These are phyloP conservation scores for Aspergillus felis DNA, from an alignment of 2,329 filamentous ascomycete genomes.

Conservation along the genomic window DNA sequence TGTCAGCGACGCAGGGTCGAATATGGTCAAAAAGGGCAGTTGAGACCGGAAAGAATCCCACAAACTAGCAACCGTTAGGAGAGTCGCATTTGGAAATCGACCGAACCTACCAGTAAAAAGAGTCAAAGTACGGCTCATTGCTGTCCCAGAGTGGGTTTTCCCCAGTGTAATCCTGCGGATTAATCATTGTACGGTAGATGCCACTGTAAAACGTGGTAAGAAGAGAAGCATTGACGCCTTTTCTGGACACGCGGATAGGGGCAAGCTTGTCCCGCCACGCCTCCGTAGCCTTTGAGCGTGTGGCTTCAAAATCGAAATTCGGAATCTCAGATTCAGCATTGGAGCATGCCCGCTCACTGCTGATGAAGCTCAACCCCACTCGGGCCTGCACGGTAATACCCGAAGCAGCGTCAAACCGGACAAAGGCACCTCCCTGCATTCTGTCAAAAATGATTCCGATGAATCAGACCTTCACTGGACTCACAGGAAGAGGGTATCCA, in stretches of 20 bases:
- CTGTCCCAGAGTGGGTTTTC: slow-evolving; percentile 66
- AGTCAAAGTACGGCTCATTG: slow-evolving; percentile 67
- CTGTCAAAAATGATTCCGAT: not conserved
- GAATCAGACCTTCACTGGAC: not conserved
- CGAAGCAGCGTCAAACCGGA: slow-evolving; percentile 54
- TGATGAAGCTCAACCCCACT: slow-evolving; percentile 67
- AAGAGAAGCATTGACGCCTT: slow-evolving; percentile 25
- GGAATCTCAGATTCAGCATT: slow-evolving; percentile 67
- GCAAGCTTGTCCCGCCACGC: slow-evolving; percentile 57
- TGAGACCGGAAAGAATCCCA: slow-evolving; percentile 69
- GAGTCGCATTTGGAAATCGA: not conserved
- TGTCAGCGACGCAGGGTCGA: slow-evolving; percentile 60
- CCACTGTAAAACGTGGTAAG: slow-evolving; percentile 63
- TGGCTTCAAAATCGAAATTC: slow-evolving; percentile 56
- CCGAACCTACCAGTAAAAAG: slow-evolving; percentile 61
- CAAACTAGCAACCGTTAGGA: slow-evolving; percentile 38
- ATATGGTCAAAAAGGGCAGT: slow-evolving; percentile 63
- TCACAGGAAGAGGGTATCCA: slow-evolving; percentile 48
- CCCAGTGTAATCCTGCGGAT: slow-evolving; percentile 68
- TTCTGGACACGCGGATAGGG: slow-evolving; percentile 34
- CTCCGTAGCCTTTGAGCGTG: slow-evolving; percentile 49
- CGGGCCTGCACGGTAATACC: slow-evolving; percentile 57
- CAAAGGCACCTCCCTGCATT: slow-evolving; percentile 59
- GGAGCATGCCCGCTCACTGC: slow-evolving; percentile 59
- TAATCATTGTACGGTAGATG: slow-evolving; percentile 65